phyloP scores from a whole-genome alignment of 768 basidiomycete species.

The Tulasnella calospora region DNA sequence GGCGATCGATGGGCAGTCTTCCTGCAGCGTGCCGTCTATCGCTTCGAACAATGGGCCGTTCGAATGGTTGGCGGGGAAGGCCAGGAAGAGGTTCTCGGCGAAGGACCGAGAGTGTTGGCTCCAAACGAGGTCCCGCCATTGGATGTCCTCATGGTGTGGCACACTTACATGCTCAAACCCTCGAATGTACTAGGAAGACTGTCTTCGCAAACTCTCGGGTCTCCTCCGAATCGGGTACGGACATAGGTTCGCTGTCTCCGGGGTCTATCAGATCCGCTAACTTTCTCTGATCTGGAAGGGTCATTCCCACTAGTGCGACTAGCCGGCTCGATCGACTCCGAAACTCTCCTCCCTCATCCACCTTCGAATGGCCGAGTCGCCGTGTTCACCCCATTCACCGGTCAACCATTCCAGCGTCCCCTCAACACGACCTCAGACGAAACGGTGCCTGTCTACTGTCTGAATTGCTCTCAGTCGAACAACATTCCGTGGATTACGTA shows the following conservation, averaged over 20 bases:
- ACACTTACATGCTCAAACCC: slow-evolving; percentile 28
- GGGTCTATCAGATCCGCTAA: neutral
- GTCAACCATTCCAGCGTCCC: slow-evolving; percentile 22
- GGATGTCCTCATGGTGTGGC: slow-evolving; percentile 31
- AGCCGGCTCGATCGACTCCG: slow-evolving; percentile 13
- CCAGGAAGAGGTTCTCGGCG: neutral
- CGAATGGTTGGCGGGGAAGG: neutral
- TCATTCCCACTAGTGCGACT: slow-evolving; percentile 24
- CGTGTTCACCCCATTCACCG: neutral
- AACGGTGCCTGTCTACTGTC: neutral
- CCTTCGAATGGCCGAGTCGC: neutral
- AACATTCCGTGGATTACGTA: neutral
- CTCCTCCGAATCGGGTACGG: neutral
- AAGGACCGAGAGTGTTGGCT: neutral
- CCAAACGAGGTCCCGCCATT: slow-evolving; percentile 19
- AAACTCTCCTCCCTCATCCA: slow-evolving; percentile 20
- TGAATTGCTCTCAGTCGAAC: neutral
- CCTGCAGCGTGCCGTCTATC: slow-evolving; percentile 23
- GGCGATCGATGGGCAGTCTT: slow-evolving; percentile 20
- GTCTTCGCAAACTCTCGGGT: neutral
- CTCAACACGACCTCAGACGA: neutral
- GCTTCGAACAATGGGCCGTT: slow-evolving; percentile 23
- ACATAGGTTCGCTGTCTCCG: neutral
- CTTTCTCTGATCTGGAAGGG: neutral
- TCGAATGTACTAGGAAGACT: neutral